Percentiles rank a stretch among this genome's conserved stretches.
Conservation (phyloP, 2,329 filamentous ascomycete genomes). For the Nemania abortiva region DNA sequence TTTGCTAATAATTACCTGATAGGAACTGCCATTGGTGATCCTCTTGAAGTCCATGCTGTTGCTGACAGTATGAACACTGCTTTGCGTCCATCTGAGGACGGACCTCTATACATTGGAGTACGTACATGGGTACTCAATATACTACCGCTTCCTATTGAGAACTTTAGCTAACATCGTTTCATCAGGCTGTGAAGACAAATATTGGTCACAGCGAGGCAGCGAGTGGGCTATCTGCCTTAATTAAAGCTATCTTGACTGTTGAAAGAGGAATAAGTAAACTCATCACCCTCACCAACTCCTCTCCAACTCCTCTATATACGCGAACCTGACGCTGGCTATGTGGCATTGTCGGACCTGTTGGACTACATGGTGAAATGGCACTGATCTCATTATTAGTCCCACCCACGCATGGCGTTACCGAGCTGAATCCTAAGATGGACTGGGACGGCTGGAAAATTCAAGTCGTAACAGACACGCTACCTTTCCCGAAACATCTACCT, state of each 20-base stretch:
- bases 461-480: neutral
- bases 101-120: too few relatives aligned
- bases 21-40: slow-evolving; percentile 10
- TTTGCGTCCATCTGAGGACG: too few relatives aligned
- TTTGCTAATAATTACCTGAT: too few relatives aligned
- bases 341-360: too few relatives aligned
- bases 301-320: too few relatives aligned
- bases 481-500: neutral
- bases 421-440: neutral
- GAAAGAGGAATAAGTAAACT: slow-evolving; percentile 22
- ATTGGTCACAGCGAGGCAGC: slow-evolving; percentile 40
- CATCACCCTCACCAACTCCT: too few relatives aligned
- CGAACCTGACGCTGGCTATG: too few relatives aligned
- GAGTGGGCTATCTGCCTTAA: slow-evolving; percentile 35
- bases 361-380: too few relatives aligned
- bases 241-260: slow-evolving; percentile 36
- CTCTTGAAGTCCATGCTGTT: neutral
- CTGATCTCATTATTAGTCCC: too few relatives aligned
- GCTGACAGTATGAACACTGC: neutral
- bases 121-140: too few relatives aligned
- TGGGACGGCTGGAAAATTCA: neutral
- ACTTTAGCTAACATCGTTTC: too few relatives aligned
- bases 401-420: slow-evolving; percentile 18
- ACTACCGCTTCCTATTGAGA: too few relatives aligned
- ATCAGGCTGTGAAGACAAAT: slow-evolving; percentile 37